Evolutionary conservation across 768 basidiomycete species (phyloP).

Genomic region (Suillus subluteus): DNA sequence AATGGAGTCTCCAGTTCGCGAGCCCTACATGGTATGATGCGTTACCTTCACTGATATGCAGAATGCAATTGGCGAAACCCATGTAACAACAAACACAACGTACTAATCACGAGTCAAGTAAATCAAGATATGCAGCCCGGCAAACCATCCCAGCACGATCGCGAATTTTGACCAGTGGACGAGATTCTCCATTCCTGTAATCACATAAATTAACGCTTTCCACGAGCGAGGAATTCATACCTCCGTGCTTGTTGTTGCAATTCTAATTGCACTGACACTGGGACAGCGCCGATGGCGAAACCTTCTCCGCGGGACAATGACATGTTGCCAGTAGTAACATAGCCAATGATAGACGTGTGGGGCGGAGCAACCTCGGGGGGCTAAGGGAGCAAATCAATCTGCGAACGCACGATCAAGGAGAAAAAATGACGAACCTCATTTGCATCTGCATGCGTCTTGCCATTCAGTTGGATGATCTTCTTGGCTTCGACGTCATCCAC

Average conservation of each 20-base stretch:
- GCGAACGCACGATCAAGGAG: conserved; percentile 5
- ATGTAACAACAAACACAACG: neutral
- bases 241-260: conserved; percentile 53
- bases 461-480: conserved; percentile 46
- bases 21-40: neutral
- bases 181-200: conserved; percentile 28
- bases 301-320: conserved; percentile 81
- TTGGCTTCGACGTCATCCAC: conserved; percentile 57
- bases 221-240: conserved; percentile 26
- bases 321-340: conserved; percentile 81
- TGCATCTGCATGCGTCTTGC: conserved; percentile 25
- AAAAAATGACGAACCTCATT: conserved; percentile 33
- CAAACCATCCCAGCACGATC: conserved; percentile 59
- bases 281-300: conserved; percentile 74
- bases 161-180: conserved; percentile 64
- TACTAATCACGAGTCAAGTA: conserved; percentile 31
- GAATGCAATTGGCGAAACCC: neutral
- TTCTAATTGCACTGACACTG: conserved; percentile 55
- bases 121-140: conserved; percentile 51
- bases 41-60: neutral
- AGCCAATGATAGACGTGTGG: conserved; percentile 65
- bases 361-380: conserved; percentile 47
- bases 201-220: neutral
- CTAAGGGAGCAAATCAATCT: conserved; percentile 35
- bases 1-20: neutral